Evolutionary conservation across 2,329 filamentous ascomycete species (phyloP).

Genomic region (Aspergillus costaricaensis): DNA sequence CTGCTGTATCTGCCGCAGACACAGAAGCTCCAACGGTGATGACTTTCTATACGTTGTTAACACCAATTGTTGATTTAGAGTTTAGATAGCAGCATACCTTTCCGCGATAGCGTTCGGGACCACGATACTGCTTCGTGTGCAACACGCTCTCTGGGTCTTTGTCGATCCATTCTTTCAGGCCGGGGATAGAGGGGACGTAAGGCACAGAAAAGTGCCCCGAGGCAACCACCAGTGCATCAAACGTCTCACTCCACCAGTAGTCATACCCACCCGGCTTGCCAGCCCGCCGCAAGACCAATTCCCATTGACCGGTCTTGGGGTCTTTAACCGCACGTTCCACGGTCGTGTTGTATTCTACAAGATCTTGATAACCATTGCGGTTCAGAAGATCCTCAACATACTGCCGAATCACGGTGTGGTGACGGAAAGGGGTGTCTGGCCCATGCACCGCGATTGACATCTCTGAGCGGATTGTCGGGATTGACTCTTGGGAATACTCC

Average conservation of each 20-base stretch:
- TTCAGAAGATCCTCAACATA: constrained; percentile 60
- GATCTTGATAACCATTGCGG: constrained; percentile 55
- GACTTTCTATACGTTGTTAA: constrained; percentile 50
- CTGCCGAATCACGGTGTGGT: constrained; percentile 58
- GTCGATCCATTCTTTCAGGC: constrained; percentile 43
- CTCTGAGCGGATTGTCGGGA: constrained; percentile 48
- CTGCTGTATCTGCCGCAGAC: constrained; percentile 64
- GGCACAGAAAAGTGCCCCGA: constrained; percentile 64
- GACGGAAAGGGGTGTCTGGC: constrained; percentile 61
- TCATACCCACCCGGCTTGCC: constrained; percentile 41
- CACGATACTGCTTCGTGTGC: constrained; percentile 46
- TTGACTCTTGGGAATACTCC: constrained; percentile 61
- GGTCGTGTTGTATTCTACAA: constrained; percentile 55
- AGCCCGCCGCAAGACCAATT: constrained; percentile 52
- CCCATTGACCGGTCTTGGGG: constrained; percentile 55
- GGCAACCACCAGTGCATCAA: constrained; percentile 63
- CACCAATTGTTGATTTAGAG: too few relatives aligned
- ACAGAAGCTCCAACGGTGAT: constrained; percentile 66
- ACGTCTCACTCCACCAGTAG: constrained; percentile 64
- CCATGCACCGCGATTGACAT: constrained; percentile 55
- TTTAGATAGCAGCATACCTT: constrained; percentile 25
- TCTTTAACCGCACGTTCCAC: constrained; percentile 59
- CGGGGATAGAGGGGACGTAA: constrained; percentile 48
- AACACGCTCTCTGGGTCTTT: constrained; percentile 41
- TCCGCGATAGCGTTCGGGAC: constrained; percentile 41